Evolutionary conservation across 192 early-diverging fungal species (phyloP), one percentile per base, ranked within the genome.

Genomic region (Backusella morwellensis): DNA sequence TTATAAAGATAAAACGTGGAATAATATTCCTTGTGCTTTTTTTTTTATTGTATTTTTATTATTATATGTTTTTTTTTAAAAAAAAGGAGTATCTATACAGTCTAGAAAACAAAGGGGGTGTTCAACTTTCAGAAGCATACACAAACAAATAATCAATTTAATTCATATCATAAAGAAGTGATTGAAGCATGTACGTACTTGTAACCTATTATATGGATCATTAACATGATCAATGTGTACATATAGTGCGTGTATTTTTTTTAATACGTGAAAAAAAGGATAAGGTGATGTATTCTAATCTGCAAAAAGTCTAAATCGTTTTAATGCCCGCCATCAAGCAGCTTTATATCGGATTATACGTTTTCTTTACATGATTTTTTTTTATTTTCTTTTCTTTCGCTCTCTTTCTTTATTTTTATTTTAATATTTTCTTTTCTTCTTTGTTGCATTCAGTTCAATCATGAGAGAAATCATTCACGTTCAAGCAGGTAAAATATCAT

Each of bases 381-480:
- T 50, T 50, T n/a, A 0, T 6, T 50, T 50, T 50, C 17, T 19
- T 19, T n/a, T 50, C 15, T 19, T 15, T 47, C 15, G 17, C 15
- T 50, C 4, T 50, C 5, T 50, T 50, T 50, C 17, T 36, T 42
- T 73, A 35, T 40, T 19, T 50, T 19, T 19, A 15, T 66, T 73
- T 50, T 54, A 23, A 17, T 67, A 35, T 38, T 56, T 26, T 67
- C 14, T 12, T 54, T 47, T 74, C 19, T 19, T 59, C 77, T 77
- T 66, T 75, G 36, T 11, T 35, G 19, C 32, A 35, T 35, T 69
- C 41, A 41, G 35, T 12, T 69, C 41, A 41, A 56, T 5, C 36
- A 90, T 90, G 88, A 87, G 88, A 81, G 88, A 90, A 75, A 88
- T 90, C 47, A 75, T 90, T 76, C 85, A 87, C 34, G 75, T 90